These are phyloP conservation scores for Aspergillus mulundensis DNA, from an alignment of 495 filamentous ascomycete genomes.

Conservation along the genomic window DNA sequence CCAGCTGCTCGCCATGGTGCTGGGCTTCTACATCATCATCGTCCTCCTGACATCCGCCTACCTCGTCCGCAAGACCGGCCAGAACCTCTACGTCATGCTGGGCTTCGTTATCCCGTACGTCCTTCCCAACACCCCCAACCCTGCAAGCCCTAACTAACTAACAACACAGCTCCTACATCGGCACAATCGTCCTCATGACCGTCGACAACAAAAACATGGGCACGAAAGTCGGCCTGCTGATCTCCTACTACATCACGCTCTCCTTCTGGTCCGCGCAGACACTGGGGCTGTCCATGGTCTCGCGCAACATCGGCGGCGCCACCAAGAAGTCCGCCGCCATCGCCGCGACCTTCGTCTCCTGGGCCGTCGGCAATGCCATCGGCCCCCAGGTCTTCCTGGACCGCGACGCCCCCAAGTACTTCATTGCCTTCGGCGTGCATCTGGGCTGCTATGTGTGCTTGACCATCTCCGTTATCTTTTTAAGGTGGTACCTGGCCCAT, in stretches of 20 bases:
- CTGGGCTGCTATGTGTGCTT: slow-evolving; percentile 39
- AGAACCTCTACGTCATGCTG: slow-evolving; percentile 63
- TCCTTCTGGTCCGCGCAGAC: slow-evolving; percentile 58
- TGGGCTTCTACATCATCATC: slow-evolving; percentile 67
- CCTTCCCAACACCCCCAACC: background rate
- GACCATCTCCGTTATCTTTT: slow-evolving; percentile 31
- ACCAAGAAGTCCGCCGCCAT: slow-evolving; percentile 59
- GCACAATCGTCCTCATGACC: slow-evolving; percentile 60
- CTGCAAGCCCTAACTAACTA: background rate
- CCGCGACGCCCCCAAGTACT: slow-evolving; percentile 34
- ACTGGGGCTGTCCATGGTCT: slow-evolving; percentile 54
- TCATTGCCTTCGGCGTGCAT: slow-evolving; percentile 42
- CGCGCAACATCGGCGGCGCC: slow-evolving; percentile 63
- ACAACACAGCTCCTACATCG: slow-evolving; percentile 44
- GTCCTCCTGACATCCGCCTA: slow-evolving; percentile 59
- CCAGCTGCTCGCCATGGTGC: slow-evolving; percentile 58
- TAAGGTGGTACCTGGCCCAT: slow-evolving; percentile 33
- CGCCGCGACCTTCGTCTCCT: slow-evolving; percentile 42
- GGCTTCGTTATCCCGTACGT: slow-evolving; percentile 60
- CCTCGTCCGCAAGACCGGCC: slow-evolving; percentile 58
- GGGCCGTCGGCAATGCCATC: slow-evolving; percentile 42
- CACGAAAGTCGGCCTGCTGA: slow-evolving; percentile 52
- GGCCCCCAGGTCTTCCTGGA: slow-evolving; percentile 47
- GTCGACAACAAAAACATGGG: slow-evolving; percentile 47
- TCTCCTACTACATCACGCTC: slow-evolving; percentile 59